Evolutionary conservation across 768 basidiomycete genomes (phyloP).

Genomic region (Boletus sp.): DNA sequence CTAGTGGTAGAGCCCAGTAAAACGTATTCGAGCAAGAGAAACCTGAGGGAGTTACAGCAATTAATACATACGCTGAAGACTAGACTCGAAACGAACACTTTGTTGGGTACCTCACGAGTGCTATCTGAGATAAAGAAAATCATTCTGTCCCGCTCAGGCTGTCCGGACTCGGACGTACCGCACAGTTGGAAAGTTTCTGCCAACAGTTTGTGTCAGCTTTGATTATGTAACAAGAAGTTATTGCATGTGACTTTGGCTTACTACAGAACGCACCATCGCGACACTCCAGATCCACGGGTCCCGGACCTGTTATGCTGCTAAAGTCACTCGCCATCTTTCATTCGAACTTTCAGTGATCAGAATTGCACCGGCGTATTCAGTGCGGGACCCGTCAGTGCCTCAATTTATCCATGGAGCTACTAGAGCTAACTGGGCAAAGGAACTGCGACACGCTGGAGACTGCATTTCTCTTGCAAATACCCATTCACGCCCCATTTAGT

Average conservation of each 20-base stretch:
- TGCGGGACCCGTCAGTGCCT: background rate
- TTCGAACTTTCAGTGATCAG: background rate
- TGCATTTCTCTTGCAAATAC: constrained; percentile 7
- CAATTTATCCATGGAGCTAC: background rate
- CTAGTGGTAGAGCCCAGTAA: background rate
- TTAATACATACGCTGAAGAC: too few relatives aligned
- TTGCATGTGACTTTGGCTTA: constrained; percentile 14
- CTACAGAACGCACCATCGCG: background rate
- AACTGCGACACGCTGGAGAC: background rate
- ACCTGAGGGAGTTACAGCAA: too few relatives aligned
- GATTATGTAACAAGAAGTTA: background rate
- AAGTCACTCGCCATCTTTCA: background rate
- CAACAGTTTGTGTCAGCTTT: background rate
- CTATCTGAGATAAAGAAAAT: background rate
- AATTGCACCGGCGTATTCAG: background rate
- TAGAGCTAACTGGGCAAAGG: background rate
- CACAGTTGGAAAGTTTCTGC: too few relatives aligned
- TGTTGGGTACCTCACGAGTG: too few relatives aligned
- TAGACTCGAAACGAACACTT: too few relatives aligned
- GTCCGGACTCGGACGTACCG: too few relatives aligned
- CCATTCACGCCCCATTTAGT: background rate
- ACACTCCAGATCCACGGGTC: too few relatives aligned
- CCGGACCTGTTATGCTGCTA: background rate
- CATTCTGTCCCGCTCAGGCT: background rate
- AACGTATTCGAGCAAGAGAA: too few relatives aligned